These are phyloP conservation scores for Fomes fomentarius DNA, from an alignment of 1,284 basidiomycete species.

Conservation along the genomic window DNA sequence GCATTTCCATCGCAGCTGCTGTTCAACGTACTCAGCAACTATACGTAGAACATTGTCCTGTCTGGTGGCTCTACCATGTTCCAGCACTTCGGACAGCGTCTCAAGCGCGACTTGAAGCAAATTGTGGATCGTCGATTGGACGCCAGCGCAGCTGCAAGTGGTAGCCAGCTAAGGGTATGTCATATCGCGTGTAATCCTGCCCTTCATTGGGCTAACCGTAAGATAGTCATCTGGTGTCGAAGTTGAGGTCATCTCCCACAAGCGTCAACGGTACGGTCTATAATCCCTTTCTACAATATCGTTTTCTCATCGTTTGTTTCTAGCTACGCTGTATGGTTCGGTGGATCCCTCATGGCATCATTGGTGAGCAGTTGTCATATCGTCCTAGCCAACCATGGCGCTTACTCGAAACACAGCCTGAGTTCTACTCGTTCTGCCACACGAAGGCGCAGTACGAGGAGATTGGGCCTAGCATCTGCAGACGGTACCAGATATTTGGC, in stretches of 20 bases:
- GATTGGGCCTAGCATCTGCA: conserved; percentile 94
- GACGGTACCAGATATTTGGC: conserved; percentile 94
- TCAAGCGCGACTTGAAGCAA: conserved; percentile 94
- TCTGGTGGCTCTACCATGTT: conserved; percentile 98
- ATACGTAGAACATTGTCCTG: conserved; percentile 83
- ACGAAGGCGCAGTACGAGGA: conserved; percentile 98
- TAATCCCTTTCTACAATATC: too few species aligned
- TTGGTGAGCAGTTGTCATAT: conserved; percentile 56
- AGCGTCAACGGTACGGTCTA: conserved; percentile 83
- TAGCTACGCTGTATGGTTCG: conserved; percentile 98
- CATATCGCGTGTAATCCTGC: neutral
- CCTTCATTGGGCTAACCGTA: conserved; percentile 7
- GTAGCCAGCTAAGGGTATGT: conserved; percentile 75
- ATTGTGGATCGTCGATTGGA: conserved; percentile 92
- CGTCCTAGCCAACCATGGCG: conserved; percentile 16
- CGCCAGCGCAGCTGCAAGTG: conserved; percentile 75
- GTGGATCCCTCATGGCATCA: conserved; percentile 92
- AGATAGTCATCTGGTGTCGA: conserved; percentile 89
- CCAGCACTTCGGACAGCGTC: conserved; percentile 94
- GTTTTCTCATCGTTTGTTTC: neutral
- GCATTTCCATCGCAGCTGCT: neutral
- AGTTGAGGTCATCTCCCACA: conserved; percentile 98
- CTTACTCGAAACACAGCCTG: conserved; percentile 59
- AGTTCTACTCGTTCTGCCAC: conserved; percentile 98
- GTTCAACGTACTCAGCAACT: neutral